Evolutionary conservation across 2,329 filamentous ascomycete genomes (phyloP).

Genomic region (Botrytis paeoniae): DNA sequence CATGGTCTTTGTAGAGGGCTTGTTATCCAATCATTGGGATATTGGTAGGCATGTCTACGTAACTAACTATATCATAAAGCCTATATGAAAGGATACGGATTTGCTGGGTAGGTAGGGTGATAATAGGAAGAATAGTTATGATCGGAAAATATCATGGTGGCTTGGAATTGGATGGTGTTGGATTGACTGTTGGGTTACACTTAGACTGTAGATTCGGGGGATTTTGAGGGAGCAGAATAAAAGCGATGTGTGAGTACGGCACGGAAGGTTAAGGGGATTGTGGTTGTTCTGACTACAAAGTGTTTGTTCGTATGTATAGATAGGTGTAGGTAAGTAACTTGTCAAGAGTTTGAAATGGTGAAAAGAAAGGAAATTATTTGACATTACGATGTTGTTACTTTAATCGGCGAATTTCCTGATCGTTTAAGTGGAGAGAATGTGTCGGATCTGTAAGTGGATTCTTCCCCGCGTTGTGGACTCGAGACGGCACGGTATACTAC

Average conservation of each 20-base stretch:
- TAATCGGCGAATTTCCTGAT: neutral
- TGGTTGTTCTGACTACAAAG: neutral
- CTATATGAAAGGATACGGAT: neutral
- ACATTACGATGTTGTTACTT: neutral
- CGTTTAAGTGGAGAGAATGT: neutral
- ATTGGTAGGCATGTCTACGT: accelerated
- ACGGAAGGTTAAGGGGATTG: neutral
- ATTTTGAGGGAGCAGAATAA: neutral
- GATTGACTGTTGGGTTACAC: neutral
- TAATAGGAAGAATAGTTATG: neutral
- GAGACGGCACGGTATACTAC: neutral
- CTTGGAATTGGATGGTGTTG: neutral
- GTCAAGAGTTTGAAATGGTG: neutral
- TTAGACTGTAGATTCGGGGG: neutral
- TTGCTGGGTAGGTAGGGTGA: neutral
- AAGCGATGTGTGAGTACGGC: neutral
- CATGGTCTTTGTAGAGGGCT: neutral
- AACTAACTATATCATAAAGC: neutral
- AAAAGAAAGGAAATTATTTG: neutral
- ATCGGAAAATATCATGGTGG: neutral
- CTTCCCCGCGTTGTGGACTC: neutral
- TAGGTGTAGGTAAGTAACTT: neutral
- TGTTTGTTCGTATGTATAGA: neutral
- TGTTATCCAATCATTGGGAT: neutral
- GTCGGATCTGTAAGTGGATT: neutral